Evolutionary conservation across 1,284 basidiomycete species (phyloP).

Genomic region (Megacollybia platyphylla): DNA sequence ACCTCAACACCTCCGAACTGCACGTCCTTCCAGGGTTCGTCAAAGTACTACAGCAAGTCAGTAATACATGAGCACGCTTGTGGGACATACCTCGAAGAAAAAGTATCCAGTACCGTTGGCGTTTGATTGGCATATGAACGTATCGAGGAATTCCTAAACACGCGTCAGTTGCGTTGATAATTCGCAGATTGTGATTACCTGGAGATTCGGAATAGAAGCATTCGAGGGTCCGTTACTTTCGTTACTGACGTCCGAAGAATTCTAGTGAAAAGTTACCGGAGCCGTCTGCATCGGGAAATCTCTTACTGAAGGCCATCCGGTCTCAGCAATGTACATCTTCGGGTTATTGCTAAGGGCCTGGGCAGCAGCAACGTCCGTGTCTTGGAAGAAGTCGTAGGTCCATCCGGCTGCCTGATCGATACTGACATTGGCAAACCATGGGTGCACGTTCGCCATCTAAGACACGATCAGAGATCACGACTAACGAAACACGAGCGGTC

Average conservation of each 20-base stretch:
- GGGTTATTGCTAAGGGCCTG: conserved; percentile 51
- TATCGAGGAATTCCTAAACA: conserved; percentile 59
- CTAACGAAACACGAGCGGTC: too few relatives aligned
- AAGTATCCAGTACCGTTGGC: conserved; percentile 74
- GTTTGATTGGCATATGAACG: conserved; percentile 85
- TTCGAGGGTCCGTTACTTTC: conserved; percentile 41
- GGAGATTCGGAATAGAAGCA: conserved; percentile 60
- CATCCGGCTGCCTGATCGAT: conserved; percentile 55
- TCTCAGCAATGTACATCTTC: conserved; percentile 79
- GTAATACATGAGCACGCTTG: conserved; percentile 6
- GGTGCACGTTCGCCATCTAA: conserved; percentile 71
- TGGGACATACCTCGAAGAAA: conserved; percentile 39
- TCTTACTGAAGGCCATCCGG: conserved; percentile 79
- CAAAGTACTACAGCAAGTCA: conserved; percentile 45
- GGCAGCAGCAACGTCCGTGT: conserved; percentile 43
- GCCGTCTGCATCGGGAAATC: neutral
- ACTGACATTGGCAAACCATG: conserved; percentile 71
- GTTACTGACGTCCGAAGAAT: conserved; percentile 31
- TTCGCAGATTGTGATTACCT: neutral
- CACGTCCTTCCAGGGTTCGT: conserved; percentile 75
- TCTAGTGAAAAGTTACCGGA: too few relatives aligned
- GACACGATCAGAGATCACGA: too few relatives aligned
- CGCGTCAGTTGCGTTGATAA: neutral
- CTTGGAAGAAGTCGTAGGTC: conserved; percentile 31
- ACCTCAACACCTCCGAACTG: conserved; percentile 79